Evolutionary conservation across 73 alveolate species (phyloP), one percentile per base, ranked within the genome.

Genomic region (Blepharisma japonicum): DNA sequence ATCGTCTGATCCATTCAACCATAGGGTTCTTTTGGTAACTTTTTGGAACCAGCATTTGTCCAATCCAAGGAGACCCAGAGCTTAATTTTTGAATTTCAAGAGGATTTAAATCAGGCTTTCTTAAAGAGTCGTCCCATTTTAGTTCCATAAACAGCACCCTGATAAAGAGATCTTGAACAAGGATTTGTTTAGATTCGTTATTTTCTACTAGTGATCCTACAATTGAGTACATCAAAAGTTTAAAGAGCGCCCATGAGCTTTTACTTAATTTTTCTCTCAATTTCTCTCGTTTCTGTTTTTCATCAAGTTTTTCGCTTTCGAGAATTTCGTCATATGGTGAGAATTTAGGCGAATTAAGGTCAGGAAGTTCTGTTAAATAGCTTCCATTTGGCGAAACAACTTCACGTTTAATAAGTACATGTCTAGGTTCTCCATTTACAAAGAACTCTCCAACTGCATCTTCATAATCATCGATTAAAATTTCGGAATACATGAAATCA

Each of bases 1-100:
- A 61, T 14, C 38, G 49, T 61, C 74, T 14, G 18, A 61, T 61
- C 74, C 74, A 61, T 25, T 61, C 74, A 61, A 61, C 74, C 74
- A 61, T 61, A 8, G 74, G 50, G 47, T 61, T 61, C 47, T 61
- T 61, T 25, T 61, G 74, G 14, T 14, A 25, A 25, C 50, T 9
- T 25, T 61, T 61, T 39, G 74, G 74, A 4, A 61, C 74, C 47
- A 25, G 11, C 50, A 25, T 25, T 25, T 61, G 39, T 1, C 50
- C 74, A 8, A 61, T 8, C 74, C 74, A 61, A 5, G 23, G 74
- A n/a, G 39, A 8, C 4, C 74, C 74, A 18, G 74, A 61, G 5
- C 49, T 25, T 2, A 39, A 4, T 61, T 61, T 39, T 61, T n/a
- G 23, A 9, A 61, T 61, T 8, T 61, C 23, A 18, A 61, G 14